Conservation (phyloP, 2,329 filamentous ascomycete genomes). For the Talaromyces albobiverticillius region DNA sequence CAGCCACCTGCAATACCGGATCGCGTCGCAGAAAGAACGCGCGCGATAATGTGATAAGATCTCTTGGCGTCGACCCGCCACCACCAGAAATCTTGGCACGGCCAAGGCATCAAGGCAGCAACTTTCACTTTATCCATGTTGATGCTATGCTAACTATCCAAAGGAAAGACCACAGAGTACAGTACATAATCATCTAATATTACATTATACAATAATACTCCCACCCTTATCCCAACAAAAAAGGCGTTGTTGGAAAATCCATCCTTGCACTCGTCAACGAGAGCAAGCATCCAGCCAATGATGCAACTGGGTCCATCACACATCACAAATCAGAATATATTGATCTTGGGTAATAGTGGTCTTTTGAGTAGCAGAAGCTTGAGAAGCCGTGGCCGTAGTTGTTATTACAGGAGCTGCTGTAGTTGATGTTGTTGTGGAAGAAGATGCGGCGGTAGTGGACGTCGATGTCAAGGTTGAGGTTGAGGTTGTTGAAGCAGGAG, state of each 20-base stretch:
- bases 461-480: neutral
- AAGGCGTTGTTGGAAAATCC: no score
- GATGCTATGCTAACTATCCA: no score
- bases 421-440: neutral
- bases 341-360: conserved; percentile 11
- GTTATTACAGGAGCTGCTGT: neutral
- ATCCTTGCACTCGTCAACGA: no score
- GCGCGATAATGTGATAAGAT: conserved; percentile 9
- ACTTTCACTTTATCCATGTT: no score
- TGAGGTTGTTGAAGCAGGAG: neutral
- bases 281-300: neutral
- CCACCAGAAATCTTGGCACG: neutral
- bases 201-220: no score
- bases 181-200: no score
- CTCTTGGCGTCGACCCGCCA: neutral
- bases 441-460: neutral
- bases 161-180: no score
- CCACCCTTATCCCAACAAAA: no score
- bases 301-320: neutral
- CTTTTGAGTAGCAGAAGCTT: neutral
- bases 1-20: conserved; percentile 7
- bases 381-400: neutral
- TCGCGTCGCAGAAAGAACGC: conserved; percentile 8
- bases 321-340: conserved; percentile 9
- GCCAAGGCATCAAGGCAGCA: neutral